phyloP scores from a whole-genome alignment of 2,329 filamentous ascomycete genomes.

The Scopulariopsis brevicaulis region DNA sequence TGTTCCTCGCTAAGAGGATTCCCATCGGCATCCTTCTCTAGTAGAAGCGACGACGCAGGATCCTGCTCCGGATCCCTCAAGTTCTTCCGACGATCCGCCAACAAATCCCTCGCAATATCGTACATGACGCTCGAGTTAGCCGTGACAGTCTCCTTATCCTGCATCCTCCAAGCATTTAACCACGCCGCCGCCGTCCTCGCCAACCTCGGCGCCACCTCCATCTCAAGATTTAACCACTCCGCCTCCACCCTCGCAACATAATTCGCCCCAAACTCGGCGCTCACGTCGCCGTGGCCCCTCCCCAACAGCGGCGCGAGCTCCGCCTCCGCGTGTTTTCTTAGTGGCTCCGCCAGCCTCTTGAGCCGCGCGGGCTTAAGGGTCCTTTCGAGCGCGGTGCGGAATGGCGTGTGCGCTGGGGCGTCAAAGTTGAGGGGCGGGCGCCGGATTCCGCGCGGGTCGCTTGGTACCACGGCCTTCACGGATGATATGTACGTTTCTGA shows the following conservation, averaged over 20 bases:
- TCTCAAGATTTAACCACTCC: conserved; percentile 11
- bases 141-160: conserved; percentile 9
- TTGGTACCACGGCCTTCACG: conserved; percentile 9
- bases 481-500: conserved; percentile 9
- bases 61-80: conserved; percentile 10
- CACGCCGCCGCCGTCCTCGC: conserved; percentile 9
- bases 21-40: conserved; percentile 8
- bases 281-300: conserved; percentile 8
- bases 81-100: conserved; percentile 9
- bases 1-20: conserved; percentile 9
- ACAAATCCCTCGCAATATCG: conserved; percentile 8
- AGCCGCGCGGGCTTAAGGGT: conserved; percentile 10
- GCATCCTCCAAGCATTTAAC: conserved; percentile 11
- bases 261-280: conserved; percentile 9
- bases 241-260: conserved; percentile 11
- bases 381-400: conserved; percentile 10
- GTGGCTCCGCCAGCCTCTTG: conserved; percentile 6
- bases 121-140: conserved; percentile 9
- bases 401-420: conserved; percentile 11
- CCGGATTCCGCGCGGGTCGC: conserved; percentile 9
- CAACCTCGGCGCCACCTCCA: conserved; percentile 9
- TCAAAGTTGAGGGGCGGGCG: conserved; percentile 12
- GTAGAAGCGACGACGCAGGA: conserved; percentile 10
- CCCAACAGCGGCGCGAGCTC: conserved; percentile 8
- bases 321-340: conserved; percentile 7